Percentiles rank a stretch among this genome's conserved stretches.
phyloP scores from a whole-genome alignment of 2,329 filamentous ascomycete genomes.

The Botrytis tulipae region DNA sequence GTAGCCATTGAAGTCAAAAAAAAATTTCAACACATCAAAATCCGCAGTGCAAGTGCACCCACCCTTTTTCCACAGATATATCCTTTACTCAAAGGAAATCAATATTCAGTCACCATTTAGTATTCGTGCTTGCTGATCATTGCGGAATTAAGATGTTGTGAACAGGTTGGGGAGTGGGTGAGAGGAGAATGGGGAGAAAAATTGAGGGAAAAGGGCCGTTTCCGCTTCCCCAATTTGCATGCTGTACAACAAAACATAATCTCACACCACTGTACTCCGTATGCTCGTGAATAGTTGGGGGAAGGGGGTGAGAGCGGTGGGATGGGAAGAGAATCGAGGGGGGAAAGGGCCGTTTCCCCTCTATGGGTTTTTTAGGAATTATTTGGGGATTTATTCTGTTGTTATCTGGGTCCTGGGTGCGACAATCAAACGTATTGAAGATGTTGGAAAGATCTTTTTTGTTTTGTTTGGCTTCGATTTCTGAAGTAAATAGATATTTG shows the following conservation, averaged over 20 bases:
- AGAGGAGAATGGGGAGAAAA: neutral
- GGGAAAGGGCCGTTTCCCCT: neutral
- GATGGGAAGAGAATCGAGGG: neutral
- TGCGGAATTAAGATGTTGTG: neutral
- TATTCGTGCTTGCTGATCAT: neutral
- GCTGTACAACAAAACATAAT: neutral
- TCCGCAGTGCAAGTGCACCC: neutral
- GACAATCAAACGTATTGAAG: neutral
- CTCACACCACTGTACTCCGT: neutral
- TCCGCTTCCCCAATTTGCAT: constrained; percentile 2
- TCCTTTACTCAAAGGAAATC: neutral
- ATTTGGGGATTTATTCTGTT: neutral
- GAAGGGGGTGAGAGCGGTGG: neutral
- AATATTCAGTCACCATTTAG: neutral
- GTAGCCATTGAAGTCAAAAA: neutral
- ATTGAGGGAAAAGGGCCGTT: constrained; percentile 1
- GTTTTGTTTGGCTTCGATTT: neutral
- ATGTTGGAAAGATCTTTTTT: neutral
- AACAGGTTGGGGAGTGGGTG: neutral
- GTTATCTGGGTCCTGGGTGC: neutral
- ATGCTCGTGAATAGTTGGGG: neutral
- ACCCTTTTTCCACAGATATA: no score
- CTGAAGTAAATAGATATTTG: neutral
- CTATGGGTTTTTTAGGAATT: neutral
- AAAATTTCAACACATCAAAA: neutral